Evolutionary conservation across 441 rosid species (phyloP), one percentile per base, ranked within the genome.

Genomic region (Adansonia rubrostipa): DNA sequence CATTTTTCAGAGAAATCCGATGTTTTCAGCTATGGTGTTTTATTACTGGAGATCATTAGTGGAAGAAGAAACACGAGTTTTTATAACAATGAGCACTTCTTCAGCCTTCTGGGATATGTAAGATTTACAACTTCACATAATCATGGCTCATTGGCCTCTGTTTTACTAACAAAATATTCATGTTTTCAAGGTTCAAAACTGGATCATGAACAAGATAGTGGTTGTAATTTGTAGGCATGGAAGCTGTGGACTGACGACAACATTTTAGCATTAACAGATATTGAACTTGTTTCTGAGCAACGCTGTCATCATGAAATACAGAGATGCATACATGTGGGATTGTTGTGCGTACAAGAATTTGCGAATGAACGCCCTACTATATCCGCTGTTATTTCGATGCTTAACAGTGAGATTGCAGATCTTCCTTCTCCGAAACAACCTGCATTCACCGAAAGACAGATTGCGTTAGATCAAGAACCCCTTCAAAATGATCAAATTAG

Each of bases 311-410:
- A 22, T 0, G 85, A 90, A 76, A 84, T 47, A 7, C 13, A 54
- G 44, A 84, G 85, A 73, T 83, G 85, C 76, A 83, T 83, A 19
- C 89, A 88, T 47, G 77, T 86, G 5, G 87, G 83, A 64, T 78
- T 87, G 0, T 60, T 88, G 15, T 89, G 87, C 62, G 86, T 88
- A 6, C 89, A 88, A 45, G 80, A 82, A 3, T 68, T 50, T 3
- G 78, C 89, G 14, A 81, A 57, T 5, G 87, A 86, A 6, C 85
- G 92, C 71, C 91, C 93, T 1, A 81, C 73, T 24, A 87, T 85
- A 75, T 65, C 65, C 3, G 15, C 70, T 0, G 83, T 87, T 2
- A 6, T 85, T 63, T 76, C 82, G 0, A 86, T 89, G 93, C 72
- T 89, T 7, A 73, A 67, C 1, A 85, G 84, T n/a, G 77, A 85